Evolutionary conservation across 2,329 filamentous ascomycete genomes (phyloP).

Genomic region (Boeremia lycopersici): DNA sequence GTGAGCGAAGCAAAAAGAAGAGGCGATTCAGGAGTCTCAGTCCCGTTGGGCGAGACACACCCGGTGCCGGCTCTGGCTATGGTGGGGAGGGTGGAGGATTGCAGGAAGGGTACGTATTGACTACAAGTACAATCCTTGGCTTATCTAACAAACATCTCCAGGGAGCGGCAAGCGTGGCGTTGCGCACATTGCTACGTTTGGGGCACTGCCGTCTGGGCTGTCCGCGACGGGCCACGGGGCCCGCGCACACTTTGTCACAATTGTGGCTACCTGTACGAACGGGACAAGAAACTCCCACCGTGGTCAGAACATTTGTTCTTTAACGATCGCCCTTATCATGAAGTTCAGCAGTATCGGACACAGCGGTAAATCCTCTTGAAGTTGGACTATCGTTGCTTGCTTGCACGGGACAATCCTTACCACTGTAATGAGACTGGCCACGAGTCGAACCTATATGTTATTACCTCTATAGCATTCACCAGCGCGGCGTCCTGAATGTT

Average conservation of each 20-base stretch:
- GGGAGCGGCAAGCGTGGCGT: conserved; percentile 82
- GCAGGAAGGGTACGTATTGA: conserved; percentile 47
- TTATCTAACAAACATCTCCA: conserved; percentile 34
- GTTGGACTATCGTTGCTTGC: neutral
- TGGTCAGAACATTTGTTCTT: conserved; percentile 75
- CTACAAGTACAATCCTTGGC: neutral
- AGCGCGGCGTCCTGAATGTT: conserved; percentile 19
- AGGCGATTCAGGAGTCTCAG: conserved; percentile 87
- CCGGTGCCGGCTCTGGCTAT: conserved; percentile 71
- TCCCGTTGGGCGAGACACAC: conserved; percentile 80
- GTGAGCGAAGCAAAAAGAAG: conserved; percentile 95
- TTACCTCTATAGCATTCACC: conserved; percentile 23
- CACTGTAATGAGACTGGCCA: neutral
- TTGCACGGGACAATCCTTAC: neutral
- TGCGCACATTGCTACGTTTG: conserved; percentile 87
- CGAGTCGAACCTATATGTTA: neutral
- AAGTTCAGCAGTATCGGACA: conserved; percentile 29
- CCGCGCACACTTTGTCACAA: conserved; percentile 89
- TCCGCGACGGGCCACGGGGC: conserved; percentile 86
- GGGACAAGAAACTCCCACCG: conserved; percentile 80
- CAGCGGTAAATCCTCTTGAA: conserved; percentile 15
- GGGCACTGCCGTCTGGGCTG: conserved; percentile 92
- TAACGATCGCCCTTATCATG: conserved; percentile 46
- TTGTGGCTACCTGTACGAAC: conserved; percentile 87
- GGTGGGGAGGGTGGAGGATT: conserved; percentile 69